Evolutionary conservation across 257 asterid genomes (phyloP), one percentile per base, ranked within the genome.

Genomic region (Solanum medicagineum): DNA sequence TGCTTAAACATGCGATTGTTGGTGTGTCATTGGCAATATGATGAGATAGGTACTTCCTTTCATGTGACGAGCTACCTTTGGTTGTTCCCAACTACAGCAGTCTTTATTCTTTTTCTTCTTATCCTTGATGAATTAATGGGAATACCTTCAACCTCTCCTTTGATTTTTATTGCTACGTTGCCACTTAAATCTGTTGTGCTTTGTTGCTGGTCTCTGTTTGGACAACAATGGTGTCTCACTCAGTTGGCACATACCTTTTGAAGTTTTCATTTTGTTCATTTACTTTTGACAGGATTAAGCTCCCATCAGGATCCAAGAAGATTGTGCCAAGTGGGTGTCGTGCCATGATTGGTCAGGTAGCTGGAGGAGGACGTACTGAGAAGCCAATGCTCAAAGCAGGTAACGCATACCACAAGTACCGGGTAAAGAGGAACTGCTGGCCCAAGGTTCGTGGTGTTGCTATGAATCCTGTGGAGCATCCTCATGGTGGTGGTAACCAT

Each of bases 361-460:
- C 98, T 2, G 97, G 98, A 51, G 98, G 98, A 45, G 98, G 98
- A 3, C 87, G 98, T 42, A 94, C 98, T 44, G 97, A 94, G 91
- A 94, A 94, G 85, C 98, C 97, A 1, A 84, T 94, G 63, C 89
- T 94, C 62, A 94, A 94, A 87, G 98, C 98, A 3, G 97, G 97
- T 11, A 93, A 94, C 7, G 98, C 98, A 0, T 94, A 93, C 29
- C 98, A 94, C 88, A 94, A 93, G 89, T 93, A 81, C 92, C 71
- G 95, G 2, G 98, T 94, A 68, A 94, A 94, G 93, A 92, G 98
- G 77, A 94, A 94, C 89, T 54, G 89, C 62, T 94, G 97, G 98
- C 95, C 98, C 65, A 91, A 90, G 92, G 97, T 94, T 77, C 96
- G 97, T 92, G 97, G 97, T 93, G 96, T 94, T 87, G 97, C 96